phyloP scores from a whole-genome alignment of 495 filamentous ascomycete species.

The Neurospora hispaniola region DNA sequence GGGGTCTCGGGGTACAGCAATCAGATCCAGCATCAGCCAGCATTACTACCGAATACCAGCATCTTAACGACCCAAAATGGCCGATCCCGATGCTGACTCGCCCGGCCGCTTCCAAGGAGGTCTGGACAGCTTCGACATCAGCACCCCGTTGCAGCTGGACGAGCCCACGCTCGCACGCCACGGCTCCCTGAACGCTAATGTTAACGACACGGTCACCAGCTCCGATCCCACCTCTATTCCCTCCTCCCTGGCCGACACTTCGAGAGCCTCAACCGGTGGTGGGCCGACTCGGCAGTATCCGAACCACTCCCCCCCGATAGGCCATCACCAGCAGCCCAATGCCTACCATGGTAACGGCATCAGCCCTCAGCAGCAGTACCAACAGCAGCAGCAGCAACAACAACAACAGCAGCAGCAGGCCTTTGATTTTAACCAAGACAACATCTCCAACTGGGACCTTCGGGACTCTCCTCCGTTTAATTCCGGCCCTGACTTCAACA shows the following conservation, averaged over 20 bases:
- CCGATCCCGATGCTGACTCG: constrained; percentile 16
- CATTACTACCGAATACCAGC: neutral
- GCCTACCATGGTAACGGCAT: constrained; percentile 15
- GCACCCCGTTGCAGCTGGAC: constrained; percentile 3
- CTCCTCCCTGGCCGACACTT: constrained; percentile 6
- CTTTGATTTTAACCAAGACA: constrained; percentile 20
- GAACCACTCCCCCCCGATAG: constrained; percentile 8
- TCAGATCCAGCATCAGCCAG: neutral
- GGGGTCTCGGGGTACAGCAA: neutral
- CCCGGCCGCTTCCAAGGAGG: constrained; percentile 18
- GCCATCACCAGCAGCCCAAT: constrained; percentile 19
- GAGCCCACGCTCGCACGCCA: constrained; percentile 4
- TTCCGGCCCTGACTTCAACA: constrained; percentile 10
- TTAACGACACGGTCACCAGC: constrained; percentile 8
- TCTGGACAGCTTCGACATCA: constrained; percentile 12
- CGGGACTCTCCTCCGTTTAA: constrained; percentile 37
- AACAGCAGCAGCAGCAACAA: constrained; percentile 24
- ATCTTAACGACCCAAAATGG: constrained; percentile 10
- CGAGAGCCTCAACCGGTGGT: constrained; percentile 12
- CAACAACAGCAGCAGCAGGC: constrained; percentile 19
- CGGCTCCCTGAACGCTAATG: constrained; percentile 6
- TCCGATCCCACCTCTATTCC: constrained; percentile 8
- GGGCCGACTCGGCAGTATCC: constrained; percentile 1
- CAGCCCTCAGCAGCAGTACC: constrained; percentile 19
- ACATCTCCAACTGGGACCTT: constrained; percentile 28